Base-by-base conservation (phyloP, 306 rosid species). In the Cajanus cajan region DNA sequence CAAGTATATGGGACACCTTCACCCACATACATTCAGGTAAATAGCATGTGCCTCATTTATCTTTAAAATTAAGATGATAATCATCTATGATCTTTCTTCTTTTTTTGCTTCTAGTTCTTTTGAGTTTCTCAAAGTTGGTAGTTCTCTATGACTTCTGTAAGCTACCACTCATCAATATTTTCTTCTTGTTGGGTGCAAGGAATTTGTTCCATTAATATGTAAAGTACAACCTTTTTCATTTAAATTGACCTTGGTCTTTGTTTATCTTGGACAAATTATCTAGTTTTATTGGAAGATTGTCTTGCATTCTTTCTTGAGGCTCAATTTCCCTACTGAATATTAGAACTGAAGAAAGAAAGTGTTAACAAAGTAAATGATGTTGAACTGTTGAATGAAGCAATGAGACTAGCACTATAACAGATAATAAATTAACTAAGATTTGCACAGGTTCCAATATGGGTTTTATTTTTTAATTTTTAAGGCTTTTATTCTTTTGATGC, bases 1-100 rank as follows among this genome's bases (percentile, higher is more conserved):
- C 80, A 48, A 86, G 91, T 51, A 80, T 88, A 13, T 88, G 94
- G 94, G 94, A 88, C 50, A 84, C 87, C 6, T 90, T 82, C 82
- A 78, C 85, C 4, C 79, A 75, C 19, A 57, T 15, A 37, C 36
- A 85, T 44, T 88, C 90, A 68, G 80, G 91, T 85, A 62, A 19
- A 24, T 18, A 6, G 11, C 41, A 22, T 21, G 31, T 51, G 36
- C 12, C 31, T 19, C 50, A 72, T 12, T 22, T 55, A 22, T 64
- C 68, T 55, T 55, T 13, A 55, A 25, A 37, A 51, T n/a, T n/a
- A n/a, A 39, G 34, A 15, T 22, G 22, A 37, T 37, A 52, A 73
- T 73, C 28, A 57, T 24, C 40, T 19, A 24, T 39, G 4, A 39
- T 37, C 10, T 21, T 54, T 73, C 15, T 39, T 22, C 15, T 72